phyloP scores from a whole-genome alignment of 306 rosid species.

The Sindora glabra region DNA sequence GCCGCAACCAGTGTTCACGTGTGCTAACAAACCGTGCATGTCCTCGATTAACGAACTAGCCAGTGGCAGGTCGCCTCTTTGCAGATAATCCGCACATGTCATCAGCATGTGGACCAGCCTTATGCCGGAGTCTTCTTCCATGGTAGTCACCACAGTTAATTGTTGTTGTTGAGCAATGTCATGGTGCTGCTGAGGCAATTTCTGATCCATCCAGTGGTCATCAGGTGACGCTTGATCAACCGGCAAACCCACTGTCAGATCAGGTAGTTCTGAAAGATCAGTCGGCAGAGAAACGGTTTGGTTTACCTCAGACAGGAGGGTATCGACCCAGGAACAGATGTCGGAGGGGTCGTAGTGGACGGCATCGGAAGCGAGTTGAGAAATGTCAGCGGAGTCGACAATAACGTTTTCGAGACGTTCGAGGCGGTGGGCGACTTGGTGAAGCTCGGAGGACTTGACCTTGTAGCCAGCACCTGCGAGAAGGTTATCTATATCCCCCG shows the following conservation, averaged over 20 bases:
- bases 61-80: conserved; percentile 56
- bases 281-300: conserved; percentile 31
- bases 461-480: conserved; percentile 73
- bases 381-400: conserved; percentile 47
- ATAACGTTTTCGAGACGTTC: conserved; percentile 59
- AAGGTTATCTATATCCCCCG: conserved; percentile 44
- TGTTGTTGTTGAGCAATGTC: conserved; percentile 11
- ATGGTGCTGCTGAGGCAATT: conserved; percentile 15
- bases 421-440: conserved; percentile 60
- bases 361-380: conserved; percentile 53
- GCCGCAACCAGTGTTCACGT: conserved; percentile 58
- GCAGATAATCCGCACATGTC: conserved; percentile 78
- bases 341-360: conserved; percentile 70
- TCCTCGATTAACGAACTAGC: conserved; percentile 71
- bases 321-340: conserved; percentile 69
- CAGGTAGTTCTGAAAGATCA: conserved; percentile 37
- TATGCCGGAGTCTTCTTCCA: conserved; percentile 85
- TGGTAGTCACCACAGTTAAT: conserved; percentile 28
- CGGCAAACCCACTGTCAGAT: conserved; percentile 3
- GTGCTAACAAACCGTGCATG: conserved; percentile 54
- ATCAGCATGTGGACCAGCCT: conserved; percentile 68
- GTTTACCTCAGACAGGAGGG: conserved; percentile 65
- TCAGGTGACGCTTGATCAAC: not conserved
- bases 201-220: conserved; percentile 21
- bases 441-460: conserved; percentile 65